Evolutionary conservation across 371 early-diverging fungal species (phyloP), one percentile per base, ranked within the genome.

Genomic region (Actinomortierella wolfii): DNA sequence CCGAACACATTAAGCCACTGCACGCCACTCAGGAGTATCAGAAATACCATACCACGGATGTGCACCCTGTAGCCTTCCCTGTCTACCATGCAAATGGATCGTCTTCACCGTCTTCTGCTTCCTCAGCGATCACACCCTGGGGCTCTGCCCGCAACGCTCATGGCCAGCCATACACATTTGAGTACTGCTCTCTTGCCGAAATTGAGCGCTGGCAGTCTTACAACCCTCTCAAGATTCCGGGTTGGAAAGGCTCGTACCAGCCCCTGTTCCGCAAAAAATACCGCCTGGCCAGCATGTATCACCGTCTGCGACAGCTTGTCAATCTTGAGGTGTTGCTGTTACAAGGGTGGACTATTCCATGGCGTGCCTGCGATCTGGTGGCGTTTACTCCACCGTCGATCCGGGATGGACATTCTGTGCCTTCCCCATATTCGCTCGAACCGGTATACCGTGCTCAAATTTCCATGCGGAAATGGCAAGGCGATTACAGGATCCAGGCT

Each of bases 321-420:
- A 15, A 29, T 4, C 40, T 64, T 11, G 58, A 64, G 43, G 64
- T 53, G 2, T 21, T 64, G 20, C 49, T 57, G 39, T 24, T 64
- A 15, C 41, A 57, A 17, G 64, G 64, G 13, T 58, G 64, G 59
- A 1, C 21, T 41, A 48, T 64, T 20, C 64, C 64, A 4, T 63
- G 64, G 64, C 51, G 56, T 14, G 23, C 57, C 3, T 42, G 48
- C 1, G 64, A 64, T n/a, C 41, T 64, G 14, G 26, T 26, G 9
- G 64, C 47, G 7, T 64, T 54, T 20, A 34, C 34, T 6, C 34
- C 34, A 4, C 34, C 34, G 11, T 11, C 34, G 7, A 11, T 11
- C 34, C n/a, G n/a, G n/a, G n/a, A n/a, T n/a, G n/a, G n/a, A n/a
- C n/a, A n/a, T n/a, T 34, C 34, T 6, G 7, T 11, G 4, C 34